Base-by-base conservation (phyloP, 257 asterid genomes). In the Paulownia fortunei region DNA sequence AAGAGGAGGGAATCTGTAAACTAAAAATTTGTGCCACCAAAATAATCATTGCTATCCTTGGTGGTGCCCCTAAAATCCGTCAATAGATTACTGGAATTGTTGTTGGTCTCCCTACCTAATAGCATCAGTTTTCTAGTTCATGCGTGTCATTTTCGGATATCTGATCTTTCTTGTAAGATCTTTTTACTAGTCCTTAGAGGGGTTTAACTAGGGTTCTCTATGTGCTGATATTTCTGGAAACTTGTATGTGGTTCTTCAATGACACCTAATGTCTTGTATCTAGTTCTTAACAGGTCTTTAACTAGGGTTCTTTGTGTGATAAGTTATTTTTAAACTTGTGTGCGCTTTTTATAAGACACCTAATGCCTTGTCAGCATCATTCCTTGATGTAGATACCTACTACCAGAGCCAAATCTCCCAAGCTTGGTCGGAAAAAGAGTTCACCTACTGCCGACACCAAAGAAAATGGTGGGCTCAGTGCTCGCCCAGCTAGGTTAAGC, bases 371-470 rank as follows among this genome's bases (percentile, higher is more conserved):
- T 77, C 32, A 26, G 37, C 52, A 63, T 54, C 44, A 69, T 68
- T 68, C 36, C 41, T 62, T 59, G 66, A 82, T 79, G 79, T 79
- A 93, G 98, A 89, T 91, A 81, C 98, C 98, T 61, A 86, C 94
- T 39, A 93, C 98, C 24, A 82, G 97, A 82, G 89, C 98, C 55
- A 91, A 91, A 76, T 93, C 98, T 76, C 98, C 98, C 15, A 93
- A 93, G 88, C 98, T 93, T 77, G 98, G 98, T 44, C 89, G 97
- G 78, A 91, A 74, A 82, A 91, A 91, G 89, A 59, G 76, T 72
- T 82, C 96, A 61, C 73, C 91, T 27, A 59, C 84, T 19, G 79
- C 80, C 9, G 92, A 83, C 37, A 59, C 89, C 24, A 86, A 85
- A 76, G 98, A 84, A 82, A 87, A 85, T 9, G 81, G 86, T 41